Percentiles rank a stretch among this genome's conserved stretches.
phyloP scores from a whole-genome alignment of 1,284 basidiomycete species.

The Limonomyces culmigenus region DNA sequence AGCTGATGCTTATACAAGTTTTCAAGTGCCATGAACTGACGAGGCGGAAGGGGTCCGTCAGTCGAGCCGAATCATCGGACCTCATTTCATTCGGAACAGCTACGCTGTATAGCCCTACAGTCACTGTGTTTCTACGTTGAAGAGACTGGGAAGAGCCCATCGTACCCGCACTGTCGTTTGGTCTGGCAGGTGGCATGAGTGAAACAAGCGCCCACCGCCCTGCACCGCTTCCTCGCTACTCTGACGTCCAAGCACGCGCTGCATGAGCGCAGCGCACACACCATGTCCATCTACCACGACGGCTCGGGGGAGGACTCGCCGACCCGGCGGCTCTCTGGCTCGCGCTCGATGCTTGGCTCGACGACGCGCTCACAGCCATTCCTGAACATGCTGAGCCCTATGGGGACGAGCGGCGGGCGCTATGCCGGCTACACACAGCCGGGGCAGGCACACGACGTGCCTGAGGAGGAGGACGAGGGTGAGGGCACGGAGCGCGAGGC shows the following conservation, averaged over 20 bases:
- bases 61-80: no score
- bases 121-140: no score
- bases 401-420: conserved; percentile 23
- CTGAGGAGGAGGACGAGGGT: conserved; percentile 40
- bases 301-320: not conserved
- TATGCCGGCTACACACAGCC: conserved; percentile 57
- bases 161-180: no score
- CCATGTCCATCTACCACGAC: not conserved
- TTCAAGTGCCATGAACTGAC: no score
- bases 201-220: not conserved
- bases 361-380: conserved; percentile 49
- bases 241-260: not conserved
- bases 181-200: no score
- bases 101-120: no score
- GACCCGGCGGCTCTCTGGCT: not conserved
- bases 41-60: no score
- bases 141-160: no score
- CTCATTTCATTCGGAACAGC: no score
- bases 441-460: conserved; percentile 46
- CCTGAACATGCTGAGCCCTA: conserved; percentile 69
- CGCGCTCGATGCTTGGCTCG: conserved; percentile 6
- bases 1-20: no score
- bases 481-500: conserved; percentile 18
- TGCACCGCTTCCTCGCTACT: not conserved
- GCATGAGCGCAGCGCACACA: not conserved